Conservation (phyloP, 139 green algal species). For the Haematococcus lacustris region DNA sequence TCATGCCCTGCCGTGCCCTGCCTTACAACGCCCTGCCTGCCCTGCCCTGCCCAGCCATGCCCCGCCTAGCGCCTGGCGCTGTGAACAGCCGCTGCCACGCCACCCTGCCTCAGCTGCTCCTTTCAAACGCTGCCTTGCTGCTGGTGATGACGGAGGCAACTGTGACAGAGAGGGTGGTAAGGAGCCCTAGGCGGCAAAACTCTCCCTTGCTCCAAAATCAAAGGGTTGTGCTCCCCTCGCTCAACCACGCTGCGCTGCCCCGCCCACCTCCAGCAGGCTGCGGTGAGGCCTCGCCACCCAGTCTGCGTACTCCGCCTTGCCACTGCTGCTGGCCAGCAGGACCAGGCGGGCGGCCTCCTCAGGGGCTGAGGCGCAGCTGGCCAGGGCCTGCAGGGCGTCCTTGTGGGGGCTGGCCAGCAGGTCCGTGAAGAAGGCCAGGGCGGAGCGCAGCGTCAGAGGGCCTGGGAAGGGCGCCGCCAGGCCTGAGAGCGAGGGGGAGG, state of each 20-base stretch:
- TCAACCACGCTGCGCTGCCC: not conserved
- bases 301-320: constrained; percentile 54
- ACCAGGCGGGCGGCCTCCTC: constrained; percentile 53
- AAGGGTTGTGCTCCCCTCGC: not conserved
- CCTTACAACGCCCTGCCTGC: too few relatives aligned
- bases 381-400: constrained; percentile 63
- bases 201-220: not conserved
- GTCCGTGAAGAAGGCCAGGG: constrained; percentile 73
- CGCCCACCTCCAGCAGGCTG: constrained; percentile 14
- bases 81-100: too few relatives aligned
- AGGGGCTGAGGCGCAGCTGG: constrained; percentile 47
- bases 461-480: constrained; percentile 51
- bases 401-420: constrained; percentile 68
- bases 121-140: too few relatives aligned
- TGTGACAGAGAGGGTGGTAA: not conserved
- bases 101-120: too few relatives aligned
- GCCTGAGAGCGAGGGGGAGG: too few relatives aligned
- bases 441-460: constrained; percentile 55
- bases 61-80: too few relatives aligned
- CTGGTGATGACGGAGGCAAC: not conserved
- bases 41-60: too few relatives aligned
- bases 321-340: too few relatives aligned
- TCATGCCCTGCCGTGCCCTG: not conserved
- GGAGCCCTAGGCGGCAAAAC: not conserved
- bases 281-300: constrained; percentile 47